Evolutionary conservation across 163 green algal species (phyloP), one percentile per base, ranked within the genome.

Genomic region (Chlamydomonas reinhardtii): DNA sequence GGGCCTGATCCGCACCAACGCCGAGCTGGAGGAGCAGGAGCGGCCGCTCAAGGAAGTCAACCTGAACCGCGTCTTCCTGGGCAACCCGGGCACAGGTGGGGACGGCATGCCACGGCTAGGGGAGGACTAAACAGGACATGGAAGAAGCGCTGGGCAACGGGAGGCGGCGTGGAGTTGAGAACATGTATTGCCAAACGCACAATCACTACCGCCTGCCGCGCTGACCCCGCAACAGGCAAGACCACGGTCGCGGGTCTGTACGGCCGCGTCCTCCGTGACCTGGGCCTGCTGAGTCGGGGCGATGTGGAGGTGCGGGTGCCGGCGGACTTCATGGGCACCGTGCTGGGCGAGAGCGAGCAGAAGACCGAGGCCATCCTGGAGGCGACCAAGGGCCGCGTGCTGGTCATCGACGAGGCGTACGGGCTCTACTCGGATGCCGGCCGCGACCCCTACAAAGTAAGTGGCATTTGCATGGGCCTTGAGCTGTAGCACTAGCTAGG

Each of bases 361-460:
- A 87, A 87, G 65, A 94, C 91, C 4, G n/a, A 59, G n/a, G 89
- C 87, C 32, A 89, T 93, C 34, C 78, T 94, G 59, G 89, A 94
- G 39, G 86, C 84, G 11, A 77, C 87, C 14, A 17, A 73, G 35
- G 91, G 91, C 73, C 87, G 89, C 56, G 87, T 94, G 73, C 89
- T 94, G 62, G 89, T 94, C 52, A 94, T 94, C 70, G 91, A 94
- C 73, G 91, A 94, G 70, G 91, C 91, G 1, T 94, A 94, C 64
- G 87, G 89, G 0, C 69, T 94, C 75, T 35, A 91, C 78, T 19
- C 48, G 31, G 43, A 78, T 24, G 61, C 48, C 11, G 32, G 32
- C 68, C 39, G 52, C 0, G 81, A 78, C 81, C 70, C 81, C 11
- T 78, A 32, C 81, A 9, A 65, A 65, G 77, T 84, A 65, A 62